Evolutionary conservation across 2,329 filamentous ascomycete genomes (phyloP).

Genomic region (Apiospora koreana): DNA sequence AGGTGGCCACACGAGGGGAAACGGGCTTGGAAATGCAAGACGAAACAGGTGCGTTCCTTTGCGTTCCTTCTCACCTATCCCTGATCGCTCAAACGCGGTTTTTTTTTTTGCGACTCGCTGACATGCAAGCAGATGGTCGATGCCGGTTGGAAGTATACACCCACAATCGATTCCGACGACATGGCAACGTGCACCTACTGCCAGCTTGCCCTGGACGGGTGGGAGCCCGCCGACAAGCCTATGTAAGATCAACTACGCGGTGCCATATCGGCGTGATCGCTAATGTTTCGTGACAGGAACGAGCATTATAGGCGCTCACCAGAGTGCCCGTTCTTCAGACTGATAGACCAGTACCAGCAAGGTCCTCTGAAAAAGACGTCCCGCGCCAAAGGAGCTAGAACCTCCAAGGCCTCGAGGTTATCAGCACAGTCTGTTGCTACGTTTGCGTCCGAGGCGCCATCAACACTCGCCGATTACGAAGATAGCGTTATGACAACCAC

Average conservation of each 20-base stretch:
- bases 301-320: slow-evolving; percentile 83
- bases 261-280: slow-evolving; percentile 10
- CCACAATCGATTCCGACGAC: slow-evolving; percentile 79
- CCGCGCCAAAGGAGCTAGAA: slow-evolving; percentile 53
- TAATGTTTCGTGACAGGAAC: slow-evolving; percentile 52
- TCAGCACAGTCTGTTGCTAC: slow-evolving; percentile 61
- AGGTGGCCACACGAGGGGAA: slow-evolving; percentile 90
- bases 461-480: slow-evolving; percentile 50
- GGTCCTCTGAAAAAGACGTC: slow-evolving; percentile 52
- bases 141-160: slow-evolving; percentile 92
- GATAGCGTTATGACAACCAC: slow-evolving; percentile 61
- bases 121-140: slow-evolving; percentile 70
- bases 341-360: slow-evolving; percentile 58
- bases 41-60: slow-evolving; percentile 70
- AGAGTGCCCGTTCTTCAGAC: slow-evolving; percentile 79
- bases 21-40: slow-evolving; percentile 86
- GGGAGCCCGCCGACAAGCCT: slow-evolving; percentile 91
- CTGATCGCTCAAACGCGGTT: not conserved
- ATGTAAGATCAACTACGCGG: slow-evolving; percentile 54
- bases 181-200: slow-evolving; percentile 93
- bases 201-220: slow-evolving; percentile 84
- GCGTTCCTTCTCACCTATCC: slow-evolving; percentile 23
- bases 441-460: slow-evolving; percentile 49
- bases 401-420: slow-evolving; percentile 70
- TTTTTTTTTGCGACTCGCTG: slow-evolving; percentile 16